Base-by-base conservation (phyloP, 257 asterid genomes). In the Gentiana straminea region DNA sequence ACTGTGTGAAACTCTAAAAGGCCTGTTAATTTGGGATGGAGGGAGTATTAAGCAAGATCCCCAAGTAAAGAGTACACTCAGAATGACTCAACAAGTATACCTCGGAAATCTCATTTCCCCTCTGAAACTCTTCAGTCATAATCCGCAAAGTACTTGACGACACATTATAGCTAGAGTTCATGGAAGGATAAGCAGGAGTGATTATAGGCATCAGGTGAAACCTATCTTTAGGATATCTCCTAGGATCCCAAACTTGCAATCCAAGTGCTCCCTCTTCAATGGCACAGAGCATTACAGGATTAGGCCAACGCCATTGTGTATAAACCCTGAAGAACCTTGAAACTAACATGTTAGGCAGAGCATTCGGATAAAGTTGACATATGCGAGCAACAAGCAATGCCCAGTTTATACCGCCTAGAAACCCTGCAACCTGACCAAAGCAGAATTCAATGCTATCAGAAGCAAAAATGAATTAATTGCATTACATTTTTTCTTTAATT, bases 241-340 rank as follows among this genome's bases (percentile, higher is more conserved):
- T 68, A 43, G 76, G 76, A 70, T 74, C 80, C 80, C 80, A 74
- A 24, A 74, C 70, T 51, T 44, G 74, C 54, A 74, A 66, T 45
- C 80, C 80, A 43, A 70, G 73, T 24, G 73, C 66, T 15, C 68
- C 80, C 58, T 70, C 80, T 51, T 63, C 71, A 43, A 74, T 74
- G 49, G 69, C 69, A 36, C 74, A 74, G 12, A 74, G 76, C 80
- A 74, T 66, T 32, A 74, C 80, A 48, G 80, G 80, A 70, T 74
- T 74, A 59, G 80, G 80, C 80, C 80, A 74, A 33, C 67, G 71
- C 80, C 80, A 74, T 57, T 70, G 80, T 44, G 76, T 74, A 61
- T 66, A 74, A 35, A 74, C 80, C 59, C 80, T 66, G 51, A 74
- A 74, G 65, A 74, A 74, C 54, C 80, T 69, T 48, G 80, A 74